Base-by-base conservation (phyloP, 2,329 filamentous ascomycete genomes). In the Diaporthe destruens region DNA sequence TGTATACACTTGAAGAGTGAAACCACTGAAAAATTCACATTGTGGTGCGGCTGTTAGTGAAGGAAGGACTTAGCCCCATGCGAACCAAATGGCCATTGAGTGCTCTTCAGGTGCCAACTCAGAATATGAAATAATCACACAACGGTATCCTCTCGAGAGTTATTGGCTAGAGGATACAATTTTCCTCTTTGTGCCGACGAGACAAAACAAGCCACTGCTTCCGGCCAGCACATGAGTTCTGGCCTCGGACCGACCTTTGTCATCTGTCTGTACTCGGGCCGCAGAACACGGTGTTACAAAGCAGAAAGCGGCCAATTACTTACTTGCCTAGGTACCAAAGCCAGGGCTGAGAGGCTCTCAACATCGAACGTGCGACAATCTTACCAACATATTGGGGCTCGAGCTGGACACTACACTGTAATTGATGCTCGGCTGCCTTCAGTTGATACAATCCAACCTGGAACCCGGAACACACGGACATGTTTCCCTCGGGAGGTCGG, bases 171-270 rank as follows among this genome's bases (percentile, higher is more conserved):
- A n/a, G 44, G 11, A 6, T 7, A 20, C 23, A 23, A 2, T 0
- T 4, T n/a, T 6, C 4, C 29, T n/a, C 57, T 63, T 63, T 63
- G 23, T 63, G 39, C 12, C 25, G 2, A 6, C 4, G 14, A 6
- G 39, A 63, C 23, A 32, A 63, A 3, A 3, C 18, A 63, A 47
- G 39, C 18, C 39, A 47, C 57, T 42, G 57, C 57, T 63, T 63
- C 9, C 57, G 18, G 39, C 18, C 39, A 63, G 8, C 25, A 25
- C 39, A 34, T 1, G 8, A 29, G 7, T 7, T n/a, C 32, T 47
- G 25, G 7, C 23, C 5, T 9, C 11, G 8, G 16, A 18, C 12
- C 3, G 25, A 47, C 23, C 57, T 63, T 47, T 63, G 57, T 63
- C 25, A 7, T 34, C 23, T 25, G 12, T 34, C 23, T 25, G 16